Percentiles rank a stretch among this genome's conserved stretches.
Conservation (phyloP, 1,284 basidiomycete genomes). For the Boletellus sp. region DNA sequence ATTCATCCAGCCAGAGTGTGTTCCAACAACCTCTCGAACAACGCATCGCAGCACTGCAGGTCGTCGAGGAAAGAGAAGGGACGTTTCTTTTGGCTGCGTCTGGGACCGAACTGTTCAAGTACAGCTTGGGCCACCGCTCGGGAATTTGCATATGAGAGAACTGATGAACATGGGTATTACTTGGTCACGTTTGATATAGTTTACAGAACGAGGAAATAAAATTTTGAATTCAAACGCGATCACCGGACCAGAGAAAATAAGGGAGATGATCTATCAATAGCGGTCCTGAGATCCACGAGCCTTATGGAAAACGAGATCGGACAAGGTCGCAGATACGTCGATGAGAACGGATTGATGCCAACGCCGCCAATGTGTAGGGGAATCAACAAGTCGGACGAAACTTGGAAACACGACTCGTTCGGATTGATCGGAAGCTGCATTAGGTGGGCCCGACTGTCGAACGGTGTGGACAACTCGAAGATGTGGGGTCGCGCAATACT, state of each 20-base stretch:
- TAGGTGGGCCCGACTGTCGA: background rate
- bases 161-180: slow-evolving; percentile 4
- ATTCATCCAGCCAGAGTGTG: slow-evolving; percentile 12
- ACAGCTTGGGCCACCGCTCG: slow-evolving; percentile 39
- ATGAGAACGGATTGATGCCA: background rate
- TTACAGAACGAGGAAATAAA: slow-evolving; percentile 11
- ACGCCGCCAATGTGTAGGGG: background rate
- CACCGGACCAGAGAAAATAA: background rate
- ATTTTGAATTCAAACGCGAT: background rate
- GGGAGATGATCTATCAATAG: background rate
- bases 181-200: slow-evolving; percentile 6
- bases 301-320: slow-evolving; percentile 24
- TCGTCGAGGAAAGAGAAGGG: slow-evolving; percentile 37
- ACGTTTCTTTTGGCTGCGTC: slow-evolving; percentile 43
- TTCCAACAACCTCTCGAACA: slow-evolving; percentile 38
- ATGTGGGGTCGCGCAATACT: slow-evolving; percentile 9
- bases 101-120: slow-evolving; percentile 39
- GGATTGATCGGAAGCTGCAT: background rate
- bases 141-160: background rate
- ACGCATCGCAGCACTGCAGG: slow-evolving; percentile 44
- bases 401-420: slow-evolving; percentile 3
- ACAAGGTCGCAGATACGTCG: slow-evolving; percentile 6
- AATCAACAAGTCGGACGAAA: background rate
- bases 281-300: slow-evolving; percentile 15
- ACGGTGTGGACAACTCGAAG: slow-evolving; percentile 1